Conservation (phyloP, 441 rosid species). For the Corymbia citriodora region DNA sequence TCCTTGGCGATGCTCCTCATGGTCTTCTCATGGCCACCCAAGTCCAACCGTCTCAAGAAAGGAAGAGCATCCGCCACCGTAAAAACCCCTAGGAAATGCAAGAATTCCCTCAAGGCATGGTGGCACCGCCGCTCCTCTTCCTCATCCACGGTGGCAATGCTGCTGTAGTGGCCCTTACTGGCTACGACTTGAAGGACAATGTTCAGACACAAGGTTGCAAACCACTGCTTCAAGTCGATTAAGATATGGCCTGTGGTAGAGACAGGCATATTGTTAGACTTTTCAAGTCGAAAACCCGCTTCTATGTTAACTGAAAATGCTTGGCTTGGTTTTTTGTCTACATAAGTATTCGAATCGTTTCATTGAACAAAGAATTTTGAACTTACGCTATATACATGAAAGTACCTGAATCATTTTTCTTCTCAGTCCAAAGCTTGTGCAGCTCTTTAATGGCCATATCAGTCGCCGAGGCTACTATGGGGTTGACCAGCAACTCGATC, state of each 20-base stretch:
- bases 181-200: background rate
- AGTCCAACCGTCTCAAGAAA: background rate
- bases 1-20: background rate
- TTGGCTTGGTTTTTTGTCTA: background rate
- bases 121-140: background rate
- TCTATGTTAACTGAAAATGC: background rate
- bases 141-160: background rate
- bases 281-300: background rate
- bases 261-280: background rate
- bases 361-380: background rate
- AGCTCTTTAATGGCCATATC: background rate
- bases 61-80: background rate
- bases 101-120: background rate
- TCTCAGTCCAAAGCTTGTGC: conserved; percentile 14
- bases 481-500: conserved; percentile 12
- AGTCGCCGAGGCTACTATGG: conserved; percentile 1
- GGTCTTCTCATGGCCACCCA: background rate
- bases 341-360: background rate
- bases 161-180: background rate
- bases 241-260: background rate
- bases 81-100: background rate
- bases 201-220: background rate
- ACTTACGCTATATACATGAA: background rate
- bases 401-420: background rate
- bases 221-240: background rate